Evolutionary conservation across 129 eudicot species (phyloP), one percentile per base, ranked within the genome.

Genomic region (Gnaphalium uliginosum): DNA sequence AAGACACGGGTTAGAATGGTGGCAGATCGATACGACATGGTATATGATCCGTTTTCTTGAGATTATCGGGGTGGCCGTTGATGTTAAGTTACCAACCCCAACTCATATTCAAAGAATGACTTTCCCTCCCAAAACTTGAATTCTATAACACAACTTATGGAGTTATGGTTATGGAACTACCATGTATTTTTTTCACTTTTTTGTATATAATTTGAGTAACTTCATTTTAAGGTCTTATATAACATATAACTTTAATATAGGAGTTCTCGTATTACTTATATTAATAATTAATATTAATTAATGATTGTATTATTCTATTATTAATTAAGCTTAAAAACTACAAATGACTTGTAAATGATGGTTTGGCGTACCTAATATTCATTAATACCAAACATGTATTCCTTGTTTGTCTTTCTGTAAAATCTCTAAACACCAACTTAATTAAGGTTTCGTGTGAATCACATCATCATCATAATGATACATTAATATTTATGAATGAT

Each of bases 1-100:
- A 17, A 61, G 92, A 69, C 94, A 89, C 48, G 98, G 96, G 10
- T 83, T 92, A 3, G 90, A 92, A 78, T 92, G 96, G 98, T 92
- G 96, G 96, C 94, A 92, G 46, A 21, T 92, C 23, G 98, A 89
- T 43, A 69, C 81, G 82, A 86, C 96, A 58, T 92, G 96, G 98
- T 89, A 87, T 71, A 78, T 79, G 3, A 83, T 92, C 7, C 82
- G 85, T 71, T 48, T 84, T 54, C 94, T 92, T 74, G 77, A 92
- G 72, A 78, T 74, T 29, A 24, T 86, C 17, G 94, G 98, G 11
- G 74, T 92, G 76, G 96, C 98, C 5, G 83, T 81, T 41, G 86
- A 92, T 78, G 91, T 92, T 39, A 92, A 89, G 72, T 37, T 89
- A 17, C 96, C 96, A 0, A 74, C 80, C 9, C 78, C 77, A 19